Evolutionary conservation across 805 yeast species (phyloP), one percentile per base, ranked within the genome.

Genomic region (Metschnikowia lunata): DNA sequence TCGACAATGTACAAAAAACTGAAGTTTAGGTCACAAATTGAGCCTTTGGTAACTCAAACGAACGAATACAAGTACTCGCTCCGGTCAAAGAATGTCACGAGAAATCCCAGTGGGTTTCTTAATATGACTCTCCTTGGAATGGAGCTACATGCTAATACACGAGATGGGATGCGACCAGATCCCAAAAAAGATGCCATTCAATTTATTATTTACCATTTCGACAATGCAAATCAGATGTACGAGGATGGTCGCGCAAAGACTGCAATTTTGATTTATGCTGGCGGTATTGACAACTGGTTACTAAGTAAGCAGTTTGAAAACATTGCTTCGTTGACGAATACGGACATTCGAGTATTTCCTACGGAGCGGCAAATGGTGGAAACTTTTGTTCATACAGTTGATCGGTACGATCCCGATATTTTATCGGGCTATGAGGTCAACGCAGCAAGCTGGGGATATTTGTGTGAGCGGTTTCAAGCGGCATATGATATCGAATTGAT

Each of bases 351-450:
- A 4, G 9, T 37, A 8, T 42, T 42, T 44, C 10, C 37, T 23
- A 58, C 65, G n/a, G 98, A 91, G 55, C 46, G 61, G 1, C 79
- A 74, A 7, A 69, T 87, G 79, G 59, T 89, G 1, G 66, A 72
- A 8, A 72, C 72, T 6, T 64, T 91, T 8, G 64, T 81, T 0
- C 70, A 74, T 1, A 50, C 84, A 12, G 81, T 87, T 0, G 74
- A 80, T 14, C 52, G 68, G 2, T 71, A 80, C 40, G 98, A 93
- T 58, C 97, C 98, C 0, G 99, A 93, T 60, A 79, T 93, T 28
- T 57, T 93, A 6, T 74, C 87, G 0, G 98, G 97, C 0, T 93
- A 76, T 60, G 99, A 93, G 56, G 74, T 88, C 6, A 85, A 88
- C 50, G 66, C 82, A 0, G 55, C 76, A 0, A 87, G 97, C 0